Base-by-base conservation (phyloP, 805 yeast species). In the Ogataea chonburiensis region DNA sequence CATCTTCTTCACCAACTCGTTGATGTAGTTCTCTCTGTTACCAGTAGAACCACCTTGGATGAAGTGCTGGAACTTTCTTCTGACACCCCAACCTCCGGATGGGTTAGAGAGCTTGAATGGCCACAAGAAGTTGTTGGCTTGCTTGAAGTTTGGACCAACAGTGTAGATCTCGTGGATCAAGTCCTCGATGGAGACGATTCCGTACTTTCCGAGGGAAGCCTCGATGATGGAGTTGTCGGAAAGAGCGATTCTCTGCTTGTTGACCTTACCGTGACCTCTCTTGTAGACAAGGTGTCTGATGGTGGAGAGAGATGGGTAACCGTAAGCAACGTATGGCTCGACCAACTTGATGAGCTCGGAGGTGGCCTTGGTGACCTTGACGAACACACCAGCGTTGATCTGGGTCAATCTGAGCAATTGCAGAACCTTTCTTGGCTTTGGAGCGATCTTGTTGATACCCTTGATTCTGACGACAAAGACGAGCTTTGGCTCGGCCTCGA, bases 361-460 rank as follows among this genome's bases (percentile, higher is more conserved):
- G 63, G 96, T 87, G 62, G 96, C 95, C 81, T 87, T 87, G 81
- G 95, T 87, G 61, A 87, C 81, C 73, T 83, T 87, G 66, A 87
- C 94, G 66, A 87, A 87, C 53, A 85, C 93, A 81, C 91, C 96
- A 62, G 93, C 77, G 79, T 87, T 87, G 72, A 87, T 85, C 77
- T 86, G 95, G 67, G 81, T 77, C 71, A 87, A 81, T 79, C 96
- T 83, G 71, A 86, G 77, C 68, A 88, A 80, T 75, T 84, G 96
- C 70, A 87, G 71, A 63, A 89, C 95, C 86, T 89, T 89, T 86
- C 96, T 88, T 81, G 96, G 96, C 84, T 89, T 89, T 66, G 97
- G 96, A 66, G 96, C 86, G 62, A 89, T 87, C 84, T 88, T 89
- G 89, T 77, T 85, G 71, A 89, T 86, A 89, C 97, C 97, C 91